Evolutionary conservation across 192 early-diverging fungal species (phyloP), one percentile per base, ranked within the genome.

Genomic region (Coemansia asiatica): DNA sequence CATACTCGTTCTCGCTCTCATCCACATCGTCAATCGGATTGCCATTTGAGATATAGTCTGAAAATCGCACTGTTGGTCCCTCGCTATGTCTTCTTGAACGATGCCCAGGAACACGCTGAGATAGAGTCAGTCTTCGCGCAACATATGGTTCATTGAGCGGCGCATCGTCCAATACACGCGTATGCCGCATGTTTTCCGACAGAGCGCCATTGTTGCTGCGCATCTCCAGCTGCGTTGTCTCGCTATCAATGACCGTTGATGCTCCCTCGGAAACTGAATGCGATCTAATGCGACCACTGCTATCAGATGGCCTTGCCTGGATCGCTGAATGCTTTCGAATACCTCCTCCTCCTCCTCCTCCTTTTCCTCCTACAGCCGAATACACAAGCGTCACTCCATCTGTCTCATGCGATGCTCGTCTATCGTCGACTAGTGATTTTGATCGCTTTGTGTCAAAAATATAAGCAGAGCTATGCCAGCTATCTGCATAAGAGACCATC

Each of bases 41-140:
- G 51, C 28, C 28, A 15, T 70, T 61, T 48, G 53, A 31, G 7
- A 62, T 60, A 28, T 63, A 63, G 21, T 69, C 60, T 13, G 67
- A 69, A 26, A 69, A 69, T 5, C 55, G 53, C 10, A 69, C 61
- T 3, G 44, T 56, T 15, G 58, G 60, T 12, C 60, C 53, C 16
- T 68, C 60, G 60, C 60, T 62, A 19, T 27, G 22, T 35, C 67
- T 61, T 4, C 49, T 48, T 9, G 75, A 56, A 10, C 65, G 68
- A 28, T 71, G 71, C 12, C 69, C 66, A 0, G 75, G 66, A 6
- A 72, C 23, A 19, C 28, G 60, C 0, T 57, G 60, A 1, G 75
- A 77, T 6, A 77, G 44, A 0, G 75, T 77, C 21, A 77, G 60
- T 60, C 68, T 72, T 19, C 75, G 75, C n/a, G 53, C 60, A 5